Conservation (phyloP, 768 basidiomycete species). For the Leucocoprinus leucothites region DNA sequence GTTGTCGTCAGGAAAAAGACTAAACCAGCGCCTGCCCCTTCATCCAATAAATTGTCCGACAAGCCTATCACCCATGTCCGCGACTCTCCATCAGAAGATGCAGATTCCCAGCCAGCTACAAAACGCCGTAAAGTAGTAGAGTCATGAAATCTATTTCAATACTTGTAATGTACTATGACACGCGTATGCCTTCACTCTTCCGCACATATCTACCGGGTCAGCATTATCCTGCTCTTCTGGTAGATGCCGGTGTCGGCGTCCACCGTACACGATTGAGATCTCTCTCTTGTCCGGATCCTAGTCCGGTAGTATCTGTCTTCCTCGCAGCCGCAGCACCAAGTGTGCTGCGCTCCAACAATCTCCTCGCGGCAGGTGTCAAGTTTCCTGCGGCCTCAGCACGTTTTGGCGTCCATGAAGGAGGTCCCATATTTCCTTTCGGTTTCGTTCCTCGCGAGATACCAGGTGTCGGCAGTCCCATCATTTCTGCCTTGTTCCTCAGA, state of each 20-base stretch:
- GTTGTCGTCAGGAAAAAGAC: slow-evolving; percentile 77
- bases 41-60: slow-evolving; percentile 12
- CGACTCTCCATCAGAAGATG: slow-evolving; percentile 15
- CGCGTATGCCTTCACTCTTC: background rate
- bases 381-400: slow-evolving; percentile 68
- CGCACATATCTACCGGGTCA: background rate
- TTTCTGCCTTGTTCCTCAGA: slow-evolving; percentile 71
- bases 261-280: slow-evolving; percentile 68
- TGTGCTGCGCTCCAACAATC: slow-evolving; percentile 71
- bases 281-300: slow-evolving; percentile 44
- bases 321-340: slow-evolving; percentile 59
- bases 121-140: slow-evolving; percentile 58
- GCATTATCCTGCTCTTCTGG: slow-evolving; percentile 15
- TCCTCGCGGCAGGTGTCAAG: slow-evolving; percentile 82
- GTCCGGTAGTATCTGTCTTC: slow-evolving; percentile 58
- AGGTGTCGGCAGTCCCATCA: slow-evolving; percentile 45
- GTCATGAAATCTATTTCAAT: background rate
- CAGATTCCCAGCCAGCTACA: slow-evolving; percentile 31
- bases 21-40: slow-evolving; percentile 38
- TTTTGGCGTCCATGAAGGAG: slow-evolving; percentile 78
- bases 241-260: slow-evolving; percentile 68
- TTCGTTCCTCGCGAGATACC: slow-evolving; percentile 32
- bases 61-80: background rate
- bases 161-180: background rate
- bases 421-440: slow-evolving; percentile 65